Base-by-base conservation (phyloP, 768 basidiomycete genomes). In the Steccherinum ochraceum region DNA sequence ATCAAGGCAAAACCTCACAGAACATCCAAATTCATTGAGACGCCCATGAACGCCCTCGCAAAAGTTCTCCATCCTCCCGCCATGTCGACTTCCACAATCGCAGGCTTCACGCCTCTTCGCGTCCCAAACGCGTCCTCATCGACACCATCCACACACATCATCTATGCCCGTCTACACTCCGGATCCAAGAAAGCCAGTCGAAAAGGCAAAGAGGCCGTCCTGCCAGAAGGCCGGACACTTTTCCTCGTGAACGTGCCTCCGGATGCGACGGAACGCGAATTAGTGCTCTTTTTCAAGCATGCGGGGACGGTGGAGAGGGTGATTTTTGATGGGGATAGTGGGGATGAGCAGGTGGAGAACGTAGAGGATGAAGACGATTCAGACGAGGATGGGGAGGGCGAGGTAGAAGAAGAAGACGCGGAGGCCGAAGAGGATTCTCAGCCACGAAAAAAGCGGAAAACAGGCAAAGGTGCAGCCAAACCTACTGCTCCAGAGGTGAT, bases 161-260 rank as follows among this genome's bases (percentile, higher is more conserved):
- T 93, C n/a, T 94, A 93, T 60, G 80, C 79, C 16, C 80, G 87
- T n/a, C 62, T 76, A 3, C 89, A 93, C 61, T 61, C 69, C 21
- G 69, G 73, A 3, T 72, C 80, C 13, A 79, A 79, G 59, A 73
- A 71, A 52, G 53, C 59, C 40, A 45, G 48, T 18, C 50, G 56
- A 39, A 59, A 62, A 41, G 56, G 56, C 18, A 62, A 62, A 41
- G 55, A 57, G 18, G 56, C 51, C 13, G 54, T 44, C 24, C 73
- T 69, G 48, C 71, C 78, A 56, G 64, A 79, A 25, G 81, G 78
- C 13, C 78, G 92, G 41, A 94, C 92, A 0, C 72, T 95, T 10
- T 97, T 97, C 61, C 69, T 94, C 2, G 89, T 88, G 49, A 96
- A 97, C 59, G 69, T 94, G 4, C 93, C 94, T 1, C 84, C 91